A percentile compares a stretch with the other conserved stretches of the same genome.
Conservation (phyloP, 805 yeast species). For the Saccharomycopsis sp. region DNA sequence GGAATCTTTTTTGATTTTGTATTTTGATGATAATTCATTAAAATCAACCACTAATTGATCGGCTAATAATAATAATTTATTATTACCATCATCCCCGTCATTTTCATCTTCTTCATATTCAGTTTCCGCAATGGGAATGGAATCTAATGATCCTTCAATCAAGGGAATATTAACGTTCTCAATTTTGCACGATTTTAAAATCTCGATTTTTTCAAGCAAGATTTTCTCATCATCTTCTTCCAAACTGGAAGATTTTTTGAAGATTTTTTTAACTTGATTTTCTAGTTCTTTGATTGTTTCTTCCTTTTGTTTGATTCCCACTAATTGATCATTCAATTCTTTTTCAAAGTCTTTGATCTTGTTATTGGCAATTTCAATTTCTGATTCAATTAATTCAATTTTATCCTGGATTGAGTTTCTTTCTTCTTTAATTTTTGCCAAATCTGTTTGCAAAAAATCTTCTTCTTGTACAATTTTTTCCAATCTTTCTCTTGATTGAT, state of each 20-base stretch:
- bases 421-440: slow-evolving; percentile 25
- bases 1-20: slow-evolving; percentile 26
- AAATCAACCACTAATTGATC: slow-evolving; percentile 49
- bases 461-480: slow-evolving; percentile 32
- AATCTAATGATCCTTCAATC: slow-evolving; percentile 46
- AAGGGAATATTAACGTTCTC: slow-evolving; percentile 60
- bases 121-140: slow-evolving; percentile 48
- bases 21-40: slow-evolving; percentile 31
- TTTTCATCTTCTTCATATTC: too few relatives aligned
- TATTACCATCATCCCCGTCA: too few relatives aligned
- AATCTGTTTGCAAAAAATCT: slow-evolving; percentile 26
- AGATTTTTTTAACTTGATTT: slow-evolving; percentile 21
- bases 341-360: slow-evolving; percentile 28
- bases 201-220: slow-evolving; percentile 44
- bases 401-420: slow-evolving; percentile 25
- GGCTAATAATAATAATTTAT: slow-evolving; percentile 29
- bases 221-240: slow-evolving; percentile 46
- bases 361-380: slow-evolving; percentile 28
- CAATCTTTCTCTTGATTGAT: slow-evolving; percentile 40
- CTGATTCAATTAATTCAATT: slow-evolving; percentile 31
- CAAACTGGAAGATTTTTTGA: slow-evolving; percentile 28
- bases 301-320: slow-evolving; percentile 33
- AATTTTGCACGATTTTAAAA: slow-evolving; percentile 64
- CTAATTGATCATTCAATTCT: slow-evolving; percentile 24
- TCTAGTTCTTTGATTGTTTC: slow-evolving; percentile 34